Percentiles rank a stretch among this genome's conserved stretches.
phyloP scores from a whole-genome alignment of 139 green algal species.

The Desmodesmus armatus region DNA sequence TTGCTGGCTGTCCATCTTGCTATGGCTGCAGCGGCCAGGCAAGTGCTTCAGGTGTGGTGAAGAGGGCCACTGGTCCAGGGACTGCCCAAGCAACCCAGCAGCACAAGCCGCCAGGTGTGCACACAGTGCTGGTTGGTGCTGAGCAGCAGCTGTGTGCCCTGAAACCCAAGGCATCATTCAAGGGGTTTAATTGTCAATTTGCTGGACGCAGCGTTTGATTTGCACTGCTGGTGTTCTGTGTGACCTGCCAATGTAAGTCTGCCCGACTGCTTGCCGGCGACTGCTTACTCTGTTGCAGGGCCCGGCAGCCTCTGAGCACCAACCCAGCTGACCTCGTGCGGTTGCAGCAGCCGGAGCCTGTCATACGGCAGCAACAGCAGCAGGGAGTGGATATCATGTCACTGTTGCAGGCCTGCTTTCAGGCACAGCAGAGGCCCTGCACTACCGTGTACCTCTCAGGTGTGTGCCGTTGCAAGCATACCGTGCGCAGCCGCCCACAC shows the following conservation, averaged over 20 bases:
- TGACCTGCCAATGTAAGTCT: neutral
- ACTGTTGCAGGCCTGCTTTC: slow-evolving; percentile 27
- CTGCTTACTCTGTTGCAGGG: neutral
- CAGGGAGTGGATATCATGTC: slow-evolving; percentile 22
- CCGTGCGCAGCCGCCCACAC: neutral
- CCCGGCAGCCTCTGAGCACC: neutral
- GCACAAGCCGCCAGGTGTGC: neutral
- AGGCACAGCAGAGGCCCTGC: slow-evolving; percentile 7
- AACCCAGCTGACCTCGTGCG: neutral
- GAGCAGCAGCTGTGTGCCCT: neutral
- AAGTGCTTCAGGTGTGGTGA: slow-evolving; percentile 48
- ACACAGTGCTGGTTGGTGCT: neutral
- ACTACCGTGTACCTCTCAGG: slow-evolving; percentile 15
- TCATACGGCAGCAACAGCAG: neutral
- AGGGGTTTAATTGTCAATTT: no score
- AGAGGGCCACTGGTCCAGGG: slow-evolving; percentile 41
- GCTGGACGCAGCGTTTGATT: no score
- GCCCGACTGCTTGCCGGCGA: neutral
- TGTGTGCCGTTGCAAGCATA: neutral
- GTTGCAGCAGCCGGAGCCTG: slow-evolving; percentile 41
- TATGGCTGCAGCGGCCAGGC: slow-evolving; percentile 34
- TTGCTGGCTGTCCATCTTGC: no score
- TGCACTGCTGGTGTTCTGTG: no score
- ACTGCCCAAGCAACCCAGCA: slow-evolving; percentile 44
- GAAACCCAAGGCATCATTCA: neutral